These are phyloP conservation scores for Bryoerythrophyllum caledonicum DNA, from an alignment of 225 moss, liverwort and hornwort genomes.

Conservation along the genomic window DNA sequence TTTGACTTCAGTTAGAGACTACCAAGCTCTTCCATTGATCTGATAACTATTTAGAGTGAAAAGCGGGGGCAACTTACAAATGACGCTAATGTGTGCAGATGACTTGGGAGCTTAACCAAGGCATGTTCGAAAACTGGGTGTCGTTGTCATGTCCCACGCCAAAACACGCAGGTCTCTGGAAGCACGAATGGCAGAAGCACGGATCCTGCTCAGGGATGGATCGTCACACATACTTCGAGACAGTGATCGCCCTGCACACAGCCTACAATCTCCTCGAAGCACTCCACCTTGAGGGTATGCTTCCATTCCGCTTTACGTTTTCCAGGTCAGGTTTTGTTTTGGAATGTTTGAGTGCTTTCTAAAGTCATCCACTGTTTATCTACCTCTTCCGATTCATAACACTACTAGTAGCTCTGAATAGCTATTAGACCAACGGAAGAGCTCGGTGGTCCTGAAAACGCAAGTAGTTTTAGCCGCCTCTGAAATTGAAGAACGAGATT, in stretches of 20 bases:
- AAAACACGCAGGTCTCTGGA: slow-evolving; percentile 1
- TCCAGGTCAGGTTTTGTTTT: not conserved
- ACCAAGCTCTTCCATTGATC: too few relatives aligned
- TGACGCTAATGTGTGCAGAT: slow-evolving; percentile 14
- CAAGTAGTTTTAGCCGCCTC: too few relatives aligned
- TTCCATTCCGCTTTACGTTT: not conserved
- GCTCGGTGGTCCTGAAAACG: too few relatives aligned
- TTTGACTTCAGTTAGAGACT: too few relatives aligned
- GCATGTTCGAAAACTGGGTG: slow-evolving; percentile 22
- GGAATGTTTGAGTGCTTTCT: too few relatives aligned
- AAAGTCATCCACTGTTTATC: not conserved
- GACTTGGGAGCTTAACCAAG: not conserved
- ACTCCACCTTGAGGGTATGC: slow-evolving; percentile 14
- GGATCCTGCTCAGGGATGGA: slow-evolving; percentile 30
- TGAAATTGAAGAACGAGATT: too few relatives aligned
- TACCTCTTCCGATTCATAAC: too few relatives aligned
- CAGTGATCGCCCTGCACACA: not conserved
- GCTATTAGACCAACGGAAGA: too few relatives aligned
- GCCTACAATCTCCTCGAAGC: slow-evolving; percentile 7
- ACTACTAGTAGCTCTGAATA: too few relatives aligned
- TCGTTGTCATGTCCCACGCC: slow-evolving; percentile 22
- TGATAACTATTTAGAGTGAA: too few relatives aligned
- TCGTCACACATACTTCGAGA: slow-evolving; percentile 2
- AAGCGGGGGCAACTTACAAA: too few relatives aligned
- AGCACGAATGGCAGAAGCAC: slow-evolving; percentile 29